Conservation (phyloP, 371 early-diverging fungal species). For the Smittium mucronatum region DNA sequence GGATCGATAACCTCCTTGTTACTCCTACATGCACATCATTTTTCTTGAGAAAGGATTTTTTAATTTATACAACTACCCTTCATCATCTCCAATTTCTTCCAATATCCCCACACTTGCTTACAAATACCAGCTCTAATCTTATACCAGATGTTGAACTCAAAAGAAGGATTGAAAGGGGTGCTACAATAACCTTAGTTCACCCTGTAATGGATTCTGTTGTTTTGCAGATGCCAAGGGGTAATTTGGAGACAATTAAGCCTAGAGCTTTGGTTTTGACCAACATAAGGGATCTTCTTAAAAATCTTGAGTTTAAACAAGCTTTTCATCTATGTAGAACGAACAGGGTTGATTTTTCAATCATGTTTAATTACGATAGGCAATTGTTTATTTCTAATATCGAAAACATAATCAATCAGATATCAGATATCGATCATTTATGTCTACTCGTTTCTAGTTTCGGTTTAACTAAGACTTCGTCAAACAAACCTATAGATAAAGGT, state of each 20-base stretch:
- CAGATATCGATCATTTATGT: conserved; percentile 76
- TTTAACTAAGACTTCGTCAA: not conserved
- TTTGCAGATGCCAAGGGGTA: conserved; percentile 94
- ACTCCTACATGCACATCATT: conserved; percentile 75
- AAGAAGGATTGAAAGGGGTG: conserved; percentile 82
- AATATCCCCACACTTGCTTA: conserved; percentile 17
- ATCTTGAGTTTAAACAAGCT: conserved; percentile 61
- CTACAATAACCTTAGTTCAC: conserved; percentile 64
- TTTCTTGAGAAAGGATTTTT: conserved; percentile 62
- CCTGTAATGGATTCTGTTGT: conserved; percentile 59
- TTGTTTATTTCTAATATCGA: conserved; percentile 50
- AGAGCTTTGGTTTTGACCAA: conserved; percentile 76
- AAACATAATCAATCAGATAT: conserved; percentile 59
- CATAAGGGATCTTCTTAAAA: conserved; percentile 56
- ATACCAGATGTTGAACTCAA: conserved; percentile 10
- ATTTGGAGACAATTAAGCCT: conserved; percentile 89
- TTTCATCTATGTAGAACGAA: conserved; percentile 77
- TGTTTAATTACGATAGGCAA: conserved; percentile 63
- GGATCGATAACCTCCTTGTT: conserved; percentile 50
- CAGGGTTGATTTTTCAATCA: conserved; percentile 82
- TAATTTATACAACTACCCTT: conserved; percentile 73
- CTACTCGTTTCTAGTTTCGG: conserved; percentile 70
- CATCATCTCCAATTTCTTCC: conserved; percentile 68
- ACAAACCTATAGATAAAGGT: not conserved
- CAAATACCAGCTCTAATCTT: conserved; percentile 10